These are phyloP conservation scores for Hordeum pubiflorum DNA, from an alignment of 202 grass and related monocot species.

Conservation along the genomic window DNA sequence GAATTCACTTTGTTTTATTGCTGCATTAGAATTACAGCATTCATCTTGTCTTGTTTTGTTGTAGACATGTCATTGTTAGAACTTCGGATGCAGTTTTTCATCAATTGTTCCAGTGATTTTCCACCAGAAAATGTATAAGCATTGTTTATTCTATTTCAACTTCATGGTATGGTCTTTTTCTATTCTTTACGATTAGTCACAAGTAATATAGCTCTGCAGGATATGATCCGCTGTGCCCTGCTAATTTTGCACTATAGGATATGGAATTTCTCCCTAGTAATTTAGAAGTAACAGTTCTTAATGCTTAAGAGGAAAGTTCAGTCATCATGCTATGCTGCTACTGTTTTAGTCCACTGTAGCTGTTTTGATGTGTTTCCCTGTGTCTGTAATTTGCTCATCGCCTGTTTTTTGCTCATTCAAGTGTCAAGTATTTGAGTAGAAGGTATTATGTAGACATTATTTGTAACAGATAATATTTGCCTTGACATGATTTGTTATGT, in stretches of 20 bases:
- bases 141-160: background rate
- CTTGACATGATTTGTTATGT: no score
- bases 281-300: background rate
- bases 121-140: background rate
- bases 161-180: background rate
- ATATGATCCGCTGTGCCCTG: background rate
- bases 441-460: no score
- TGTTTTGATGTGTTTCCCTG: no score
- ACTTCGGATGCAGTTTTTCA: background rate
- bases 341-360: no score
- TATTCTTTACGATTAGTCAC: background rate
- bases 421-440: no score
- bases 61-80: background rate
- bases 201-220: background rate
- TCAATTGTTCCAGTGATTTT: background rate
- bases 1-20: background rate
- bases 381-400: no score
- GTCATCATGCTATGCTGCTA: no score
- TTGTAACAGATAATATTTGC: no score
- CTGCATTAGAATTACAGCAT: background rate
- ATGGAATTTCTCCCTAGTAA: no score
- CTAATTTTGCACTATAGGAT: background rate
- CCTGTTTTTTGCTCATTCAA: no score
- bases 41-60: background rate
- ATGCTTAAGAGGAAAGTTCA: no score